These are phyloP conservation scores for Psilocybe cyanescens DNA, from an alignment of 768 basidiomycete genomes.

Conservation along the genomic window DNA sequence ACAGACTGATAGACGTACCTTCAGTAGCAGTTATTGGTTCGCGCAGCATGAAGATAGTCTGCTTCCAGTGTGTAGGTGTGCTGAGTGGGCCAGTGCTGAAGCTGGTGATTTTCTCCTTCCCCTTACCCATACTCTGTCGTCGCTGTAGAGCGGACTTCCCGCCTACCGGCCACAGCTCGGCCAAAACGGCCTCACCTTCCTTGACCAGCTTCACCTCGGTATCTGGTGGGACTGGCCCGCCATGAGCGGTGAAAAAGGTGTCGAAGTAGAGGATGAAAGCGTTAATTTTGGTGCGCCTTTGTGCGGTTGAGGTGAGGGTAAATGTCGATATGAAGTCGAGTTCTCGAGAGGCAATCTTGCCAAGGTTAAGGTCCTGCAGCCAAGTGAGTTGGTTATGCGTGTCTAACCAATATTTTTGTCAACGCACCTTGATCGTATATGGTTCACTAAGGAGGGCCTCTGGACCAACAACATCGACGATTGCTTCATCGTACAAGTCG, in stretches of 20 bases:
- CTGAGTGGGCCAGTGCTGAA: constrained; percentile 93
- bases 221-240: constrained; percentile 52
- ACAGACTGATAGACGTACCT: constrained; percentile 48
- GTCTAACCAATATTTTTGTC: not conserved
- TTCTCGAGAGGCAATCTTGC: constrained; percentile 63
- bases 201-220: constrained; percentile 59
- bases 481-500: constrained; percentile 77
- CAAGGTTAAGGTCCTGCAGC: constrained; percentile 74
- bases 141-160: constrained; percentile 64
- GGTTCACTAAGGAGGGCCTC: constrained; percentile 69
- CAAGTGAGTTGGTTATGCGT: not conserved
- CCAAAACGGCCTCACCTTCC: constrained; percentile 64
- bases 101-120: constrained; percentile 59
- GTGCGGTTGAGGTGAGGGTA: constrained; percentile 65
- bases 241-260: constrained; percentile 79
- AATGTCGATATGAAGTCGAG: constrained; percentile 85
- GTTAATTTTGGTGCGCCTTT: constrained; percentile 67
- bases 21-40: constrained; percentile 78
- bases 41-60: constrained; percentile 85
- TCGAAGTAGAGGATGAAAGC: constrained; percentile 94
- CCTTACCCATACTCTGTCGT: constrained; percentile 57
- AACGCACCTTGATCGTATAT: constrained; percentile 65
- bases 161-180: constrained; percentile 81
- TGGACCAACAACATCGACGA: constrained; percentile 78
- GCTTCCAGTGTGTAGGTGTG: constrained; percentile 95